Conservation (phyloP, 495 filamentous ascomycete species). For the Sphaerosporella brunnea region DNA sequence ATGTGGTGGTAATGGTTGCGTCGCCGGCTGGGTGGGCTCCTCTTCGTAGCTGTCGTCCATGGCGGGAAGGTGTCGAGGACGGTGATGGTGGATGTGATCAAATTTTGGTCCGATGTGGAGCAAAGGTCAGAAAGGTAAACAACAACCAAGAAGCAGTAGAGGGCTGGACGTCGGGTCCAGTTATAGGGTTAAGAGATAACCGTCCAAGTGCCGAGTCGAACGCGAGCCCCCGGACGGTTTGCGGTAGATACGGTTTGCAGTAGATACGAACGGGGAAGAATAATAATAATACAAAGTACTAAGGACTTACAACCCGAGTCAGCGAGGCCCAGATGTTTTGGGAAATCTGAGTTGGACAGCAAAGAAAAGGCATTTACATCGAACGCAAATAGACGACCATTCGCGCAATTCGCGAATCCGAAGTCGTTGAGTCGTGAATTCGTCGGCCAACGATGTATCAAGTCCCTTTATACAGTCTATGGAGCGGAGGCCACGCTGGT, state of each 20-base stretch:
- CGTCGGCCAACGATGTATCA: not conserved
- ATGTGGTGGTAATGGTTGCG: constrained; percentile 66
- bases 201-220: too few species aligned
- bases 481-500: not conserved
- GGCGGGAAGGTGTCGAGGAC: not conserved
- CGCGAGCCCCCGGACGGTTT: not conserved
- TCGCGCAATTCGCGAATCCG: not conserved
- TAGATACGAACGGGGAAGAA: not conserved
- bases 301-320: not conserved
- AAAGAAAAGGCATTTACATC: not conserved
- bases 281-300: not conserved
- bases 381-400: not conserved
- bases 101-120: not conserved
- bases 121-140: not conserved
- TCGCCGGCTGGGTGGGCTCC: constrained; percentile 37
- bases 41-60: constrained; percentile 20
- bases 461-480: not conserved
- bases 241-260: not conserved
- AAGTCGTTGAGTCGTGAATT: not conserved
- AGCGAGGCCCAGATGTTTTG: too few species aligned
- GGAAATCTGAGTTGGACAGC: too few species aligned
- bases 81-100: not conserved
- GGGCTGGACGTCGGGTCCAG: not conserved
- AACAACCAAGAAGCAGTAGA: not conserved
- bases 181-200: not conserved